Evolutionary conservation across 345 rosid species (phyloP).

Genomic region (Dimocarpus longan): DNA sequence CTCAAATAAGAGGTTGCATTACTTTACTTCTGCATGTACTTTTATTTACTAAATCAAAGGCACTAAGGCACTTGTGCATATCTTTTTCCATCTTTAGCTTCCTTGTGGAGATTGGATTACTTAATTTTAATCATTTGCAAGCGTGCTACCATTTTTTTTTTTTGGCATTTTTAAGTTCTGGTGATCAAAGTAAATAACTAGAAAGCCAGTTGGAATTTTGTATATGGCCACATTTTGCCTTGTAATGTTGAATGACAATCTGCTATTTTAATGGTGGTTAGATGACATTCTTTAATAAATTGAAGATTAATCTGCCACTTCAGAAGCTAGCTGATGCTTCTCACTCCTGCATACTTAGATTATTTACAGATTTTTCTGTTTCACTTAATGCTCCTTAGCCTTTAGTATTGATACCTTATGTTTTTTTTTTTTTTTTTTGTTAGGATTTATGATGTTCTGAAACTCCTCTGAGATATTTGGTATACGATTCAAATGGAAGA

Average conservation of each 20-base stretch:
- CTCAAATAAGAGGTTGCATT: neutral
- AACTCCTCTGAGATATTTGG: conserved; percentile 4
- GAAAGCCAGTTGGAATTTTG: too few relatives aligned
- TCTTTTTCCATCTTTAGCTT: neutral
- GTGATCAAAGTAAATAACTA: neutral
- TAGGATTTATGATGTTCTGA: conserved; percentile 24
- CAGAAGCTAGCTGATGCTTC: neutral
- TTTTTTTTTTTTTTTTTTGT: conserved; percentile 3
- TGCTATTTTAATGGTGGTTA: neutral
- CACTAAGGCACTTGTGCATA: neutral
- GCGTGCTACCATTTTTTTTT: too few relatives aligned
- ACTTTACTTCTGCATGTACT: neutral
- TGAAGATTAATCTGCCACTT: neutral
- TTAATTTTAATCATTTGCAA: too few relatives aligned
- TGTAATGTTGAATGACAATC: neutral
- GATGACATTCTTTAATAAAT: neutral
- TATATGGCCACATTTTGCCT: neutral
- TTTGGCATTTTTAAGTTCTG: too few relatives aligned
- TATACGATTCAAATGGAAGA: conserved; percentile 49
- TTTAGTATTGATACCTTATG: neutral
- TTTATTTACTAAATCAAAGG: neutral
- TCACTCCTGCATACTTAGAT: neutral
- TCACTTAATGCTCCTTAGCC: neutral
- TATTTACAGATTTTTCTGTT: neutral
- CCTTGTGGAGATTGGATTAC: neutral